These are phyloP conservation scores for Schizophyllum amplum DNA, from an alignment of 1,284 basidiomycete genomes.

Conservation along the genomic window DNA sequence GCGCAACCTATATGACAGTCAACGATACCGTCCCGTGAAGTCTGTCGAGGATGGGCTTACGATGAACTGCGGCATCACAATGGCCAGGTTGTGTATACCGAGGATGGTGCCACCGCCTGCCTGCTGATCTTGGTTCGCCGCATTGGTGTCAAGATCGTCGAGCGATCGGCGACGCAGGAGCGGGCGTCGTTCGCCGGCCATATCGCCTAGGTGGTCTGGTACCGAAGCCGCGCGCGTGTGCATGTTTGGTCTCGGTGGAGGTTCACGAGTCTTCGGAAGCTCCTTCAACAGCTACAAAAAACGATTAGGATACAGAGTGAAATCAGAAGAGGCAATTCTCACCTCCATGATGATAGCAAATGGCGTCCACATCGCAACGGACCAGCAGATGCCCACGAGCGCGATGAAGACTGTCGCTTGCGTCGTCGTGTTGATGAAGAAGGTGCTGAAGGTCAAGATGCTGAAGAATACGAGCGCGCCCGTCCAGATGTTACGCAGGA, in stretches of 20 bases:
- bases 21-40: background rate
- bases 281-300: conserved; percentile 70
- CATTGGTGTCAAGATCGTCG: conserved; percentile 36
- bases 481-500: conserved; percentile 89
- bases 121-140: conserved; percentile 35
- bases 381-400: conserved; percentile 88
- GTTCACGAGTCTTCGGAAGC: conserved; percentile 32
- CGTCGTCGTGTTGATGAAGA: conserved; percentile 70
- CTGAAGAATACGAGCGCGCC: conserved; percentile 76
- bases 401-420: conserved; percentile 77
- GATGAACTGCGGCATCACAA: conserved; percentile 88
- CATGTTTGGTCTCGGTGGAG: conserved; percentile 25
- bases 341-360: conserved; percentile 93
- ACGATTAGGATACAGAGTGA: background rate
- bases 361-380: conserved; percentile 89
- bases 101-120: conserved; percentile 90
- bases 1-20: conserved; percentile 55
- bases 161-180: conserved; percentile 65
- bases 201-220: conserved; percentile 20
- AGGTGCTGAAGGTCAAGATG: conserved; percentile 71
- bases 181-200: conserved; percentile 45
- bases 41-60: conserved; percentile 37
- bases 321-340: conserved; percentile 12
- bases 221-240: conserved; percentile 20
- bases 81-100: conserved; percentile 92